These are phyloP conservation scores for Aspergillus nomiae DNA, from an alignment of 2,329 filamentous ascomycete genomes.

Conservation along the genomic window DNA sequence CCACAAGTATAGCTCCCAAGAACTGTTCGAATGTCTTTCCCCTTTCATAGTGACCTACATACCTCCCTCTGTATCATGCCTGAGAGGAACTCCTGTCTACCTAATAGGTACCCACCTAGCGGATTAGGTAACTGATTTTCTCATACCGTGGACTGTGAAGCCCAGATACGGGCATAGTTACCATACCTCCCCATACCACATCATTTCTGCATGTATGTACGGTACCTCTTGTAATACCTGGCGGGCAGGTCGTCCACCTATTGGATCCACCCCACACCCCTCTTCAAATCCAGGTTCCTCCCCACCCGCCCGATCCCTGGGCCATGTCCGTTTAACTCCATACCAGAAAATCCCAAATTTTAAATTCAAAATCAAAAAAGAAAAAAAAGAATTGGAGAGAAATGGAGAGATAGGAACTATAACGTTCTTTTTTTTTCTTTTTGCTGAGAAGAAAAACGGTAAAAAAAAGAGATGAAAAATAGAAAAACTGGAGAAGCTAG, in stretches of 20 bases:
- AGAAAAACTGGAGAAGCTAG: neutral
- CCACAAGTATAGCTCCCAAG: neutral
- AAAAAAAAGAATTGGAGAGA: neutral
- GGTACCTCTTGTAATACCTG: neutral
- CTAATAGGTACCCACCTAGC: neutral
- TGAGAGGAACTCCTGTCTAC: neutral
- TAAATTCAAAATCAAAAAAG: conserved; percentile 6
- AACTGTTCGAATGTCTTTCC: neutral
- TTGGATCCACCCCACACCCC: conserved; percentile 16
- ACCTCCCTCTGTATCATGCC: neutral
- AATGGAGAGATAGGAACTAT: neutral
- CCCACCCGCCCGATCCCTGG: conserved; percentile 18
- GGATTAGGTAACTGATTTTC: neutral
- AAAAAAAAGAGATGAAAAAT: neutral
- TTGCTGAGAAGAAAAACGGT: neutral
- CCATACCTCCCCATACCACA: neutral
- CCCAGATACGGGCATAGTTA: neutral
- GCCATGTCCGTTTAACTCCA: conserved; percentile 16
- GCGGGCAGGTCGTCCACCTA: neutral
- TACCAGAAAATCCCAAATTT: conserved; percentile 25
- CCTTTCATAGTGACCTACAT: neutral
- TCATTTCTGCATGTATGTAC: neutral
- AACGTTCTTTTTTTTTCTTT: neutral
- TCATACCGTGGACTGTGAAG: neutral
- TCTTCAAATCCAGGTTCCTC: conserved; percentile 7